Base-by-base conservation (phyloP, 305 asterid species). In the Rubia tinctorum region DNA sequence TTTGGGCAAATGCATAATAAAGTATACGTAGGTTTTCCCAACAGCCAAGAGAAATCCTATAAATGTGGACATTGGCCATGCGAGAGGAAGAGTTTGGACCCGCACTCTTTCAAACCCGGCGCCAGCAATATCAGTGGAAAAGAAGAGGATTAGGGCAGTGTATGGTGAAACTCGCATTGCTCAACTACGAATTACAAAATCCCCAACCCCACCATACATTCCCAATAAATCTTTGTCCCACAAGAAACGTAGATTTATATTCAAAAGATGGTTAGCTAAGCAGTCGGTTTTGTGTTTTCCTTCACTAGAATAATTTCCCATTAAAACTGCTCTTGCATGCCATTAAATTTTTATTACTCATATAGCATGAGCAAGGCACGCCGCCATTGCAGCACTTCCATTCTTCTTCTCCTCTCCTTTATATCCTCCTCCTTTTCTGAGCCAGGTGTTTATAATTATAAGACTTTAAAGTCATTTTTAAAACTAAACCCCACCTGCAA, bases 361-460 rank as follows among this genome's bases (percentile, higher is more conserved):
- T n/a, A 3, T 66, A 72, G 42, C 18, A 86, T 81, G 82, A 72
- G 47, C 73, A 15, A 66, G 12, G 39, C 59, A 53, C 59, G 59
- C 22, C 59, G 55, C 18, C 55, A 13, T 14, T 49, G 55, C 55
- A 49, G 80, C 8, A 61, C 62, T 27, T 27, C 30, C 63, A 51
- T 69, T 49, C 23, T 85, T 68, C 73, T 59, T 13, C 6, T 84
- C 74, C 45, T 82, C 43, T 73, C 78, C 76, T 64, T 71, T 45
- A 15, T 66, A 13, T 69, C 22, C 44, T 74, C 85, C 37, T 85
- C 80, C 63, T 69, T 62, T 76, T 84, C 87, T 1, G 87, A 87
- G 63, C 77, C 79, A 82, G 92, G 92, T 85, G n/a, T n/a, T n/a
- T n/a, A n/a, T n/a, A n/a, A n/a, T n/a, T n/a, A n/a, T n/a, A n/a